Conservation (phyloP, 495 filamentous ascomycete species). For the Aspergillus cristatus region DNA sequence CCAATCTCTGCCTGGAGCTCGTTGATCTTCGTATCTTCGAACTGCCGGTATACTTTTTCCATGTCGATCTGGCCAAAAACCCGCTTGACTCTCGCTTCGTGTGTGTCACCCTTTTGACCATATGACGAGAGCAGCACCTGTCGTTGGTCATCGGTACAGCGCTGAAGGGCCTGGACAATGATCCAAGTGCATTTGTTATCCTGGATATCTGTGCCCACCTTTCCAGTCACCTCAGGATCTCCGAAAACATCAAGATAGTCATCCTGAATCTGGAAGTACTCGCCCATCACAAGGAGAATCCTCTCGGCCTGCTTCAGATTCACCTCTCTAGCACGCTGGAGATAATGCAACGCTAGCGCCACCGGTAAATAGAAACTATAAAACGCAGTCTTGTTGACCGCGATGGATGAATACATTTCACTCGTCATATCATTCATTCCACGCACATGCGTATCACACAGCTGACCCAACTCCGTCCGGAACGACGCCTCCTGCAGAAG, state of each 20-base stretch:
- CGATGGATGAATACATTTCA: slow-evolving; percentile 98
- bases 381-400: slow-evolving; percentile 98
- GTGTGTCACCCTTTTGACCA: slow-evolving; percentile 72
- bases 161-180: slow-evolving; percentile 81
- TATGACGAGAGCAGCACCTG: slow-evolving; percentile 73
- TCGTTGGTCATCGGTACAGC: slow-evolving; percentile 71
- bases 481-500: slow-evolving; percentile 90
- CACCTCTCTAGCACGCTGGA: slow-evolving; percentile 67
- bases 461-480: slow-evolving; percentile 90
- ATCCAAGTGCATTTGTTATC: slow-evolving; percentile 99
- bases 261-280: slow-evolving; percentile 98
- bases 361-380: slow-evolving; percentile 98
- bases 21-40: slow-evolving; percentile 74
- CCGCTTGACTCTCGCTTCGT: slow-evolving; percentile 78
- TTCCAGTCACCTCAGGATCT: slow-evolving; percentile 87
- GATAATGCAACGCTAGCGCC: slow-evolving; percentile 72
- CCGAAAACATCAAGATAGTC: slow-evolving; percentile 98
- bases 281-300: slow-evolving; percentile 92
- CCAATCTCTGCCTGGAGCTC: slow-evolving; percentile 67
- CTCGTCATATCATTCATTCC: no score
- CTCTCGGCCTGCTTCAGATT: slow-evolving; percentile 81
- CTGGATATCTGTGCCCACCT: slow-evolving; percentile 97
- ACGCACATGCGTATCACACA: slow-evolving; percentile 86
- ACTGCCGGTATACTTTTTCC: slow-evolving; percentile 71
- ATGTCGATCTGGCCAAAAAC: slow-evolving; percentile 77